Conservation (phyloP, 2,329 filamentous ascomycete species). For the Dendrostoma leiphaemia region DNA sequence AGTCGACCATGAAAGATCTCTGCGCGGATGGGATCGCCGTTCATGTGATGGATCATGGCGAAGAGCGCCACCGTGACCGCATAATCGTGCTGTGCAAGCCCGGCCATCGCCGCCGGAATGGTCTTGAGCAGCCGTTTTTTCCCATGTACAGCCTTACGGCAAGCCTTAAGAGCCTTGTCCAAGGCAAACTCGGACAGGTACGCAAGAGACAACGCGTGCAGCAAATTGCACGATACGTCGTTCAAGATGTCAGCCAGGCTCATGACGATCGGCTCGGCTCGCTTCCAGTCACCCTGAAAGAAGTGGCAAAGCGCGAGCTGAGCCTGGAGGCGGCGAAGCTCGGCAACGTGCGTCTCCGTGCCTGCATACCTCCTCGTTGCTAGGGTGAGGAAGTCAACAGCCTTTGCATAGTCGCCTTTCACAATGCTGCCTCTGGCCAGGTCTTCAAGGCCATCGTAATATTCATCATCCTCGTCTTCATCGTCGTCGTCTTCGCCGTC, state of each 20-base stretch:
- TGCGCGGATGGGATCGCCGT: constrained; percentile 24
- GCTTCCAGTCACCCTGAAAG: constrained; percentile 21
- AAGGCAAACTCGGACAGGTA: constrained; percentile 23
- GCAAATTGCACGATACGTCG: constrained; percentile 22
- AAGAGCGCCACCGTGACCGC: constrained; percentile 23
- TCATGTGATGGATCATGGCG: constrained; percentile 24
- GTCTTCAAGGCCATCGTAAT: constrained; percentile 23
- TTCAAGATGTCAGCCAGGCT: constrained; percentile 17
- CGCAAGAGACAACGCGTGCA: constrained; percentile 24
- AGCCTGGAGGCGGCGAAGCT: constrained; percentile 19
- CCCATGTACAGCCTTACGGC: constrained; percentile 22
- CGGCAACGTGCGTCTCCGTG: not conserved
- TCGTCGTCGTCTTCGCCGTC: constrained; percentile 19
- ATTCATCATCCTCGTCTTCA: constrained; percentile 21
- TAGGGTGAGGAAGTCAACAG: constrained; percentile 23
- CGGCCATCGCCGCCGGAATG: not conserved
- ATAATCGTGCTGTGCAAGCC: constrained; percentile 15
- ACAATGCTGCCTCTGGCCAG: constrained; percentile 24
- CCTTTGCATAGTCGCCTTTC: constrained; percentile 22
- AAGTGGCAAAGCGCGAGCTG: constrained; percentile 25
- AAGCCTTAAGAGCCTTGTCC: constrained; percentile 23
- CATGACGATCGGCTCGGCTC: constrained; percentile 21
- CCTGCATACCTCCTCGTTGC: constrained; percentile 16
- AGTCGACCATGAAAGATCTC: constrained; percentile 24
- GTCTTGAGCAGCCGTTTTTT: constrained; percentile 23